Evolutionary conservation across 345 rosid genomes (phyloP), one percentile per base, ranked within the genome.

Genomic region (Odontarrhena argentea): DNA sequence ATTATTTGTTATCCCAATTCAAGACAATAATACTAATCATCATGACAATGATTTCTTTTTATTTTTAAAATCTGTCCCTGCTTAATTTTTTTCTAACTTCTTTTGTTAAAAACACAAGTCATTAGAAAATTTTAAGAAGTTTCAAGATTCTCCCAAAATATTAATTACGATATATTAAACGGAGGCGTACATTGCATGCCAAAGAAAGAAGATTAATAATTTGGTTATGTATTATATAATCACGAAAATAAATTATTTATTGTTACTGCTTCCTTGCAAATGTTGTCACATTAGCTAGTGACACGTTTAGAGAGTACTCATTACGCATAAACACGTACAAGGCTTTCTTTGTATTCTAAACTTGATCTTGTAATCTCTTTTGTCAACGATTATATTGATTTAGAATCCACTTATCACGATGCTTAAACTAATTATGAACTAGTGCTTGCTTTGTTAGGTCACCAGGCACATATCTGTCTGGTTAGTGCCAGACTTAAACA

Each of bases 1-100:
- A 62, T 47, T 62, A 40, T 38, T 28, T 71, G 75, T 40, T 48
- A 55, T 71, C 69, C 57, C 42, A 13, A 37, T 63, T 71, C 37
- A 47, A 25, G 57, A 71, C 64, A 63, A 70, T 55, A 3, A 35
- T 45, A 7, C 46, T 15, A 37, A 6, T 71, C 55, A 63, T 38
- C 12, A 18, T 63, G 44, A 38, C 58, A 55, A 63, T 63, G 58
- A 55, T 71, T 71, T 71, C 9, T 55, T 71, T 32, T 32, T 32
- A 3, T 32, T 32, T 32, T 4, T 4, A 38, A 55, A 37, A 46
- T 40, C 37, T 48, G 34, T 54, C 34, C 15, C 43, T 28, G 6
- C 44, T 36, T 58, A 28, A 46, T 12, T 32, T 0, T 34, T 46
- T 8, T 22, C 8, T 8, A 24, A 14, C 2, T 18, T 1, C 25